phyloP scores from a whole-genome alignment of 768 basidiomycete species.

The Lyophyllum decastes region DNA sequence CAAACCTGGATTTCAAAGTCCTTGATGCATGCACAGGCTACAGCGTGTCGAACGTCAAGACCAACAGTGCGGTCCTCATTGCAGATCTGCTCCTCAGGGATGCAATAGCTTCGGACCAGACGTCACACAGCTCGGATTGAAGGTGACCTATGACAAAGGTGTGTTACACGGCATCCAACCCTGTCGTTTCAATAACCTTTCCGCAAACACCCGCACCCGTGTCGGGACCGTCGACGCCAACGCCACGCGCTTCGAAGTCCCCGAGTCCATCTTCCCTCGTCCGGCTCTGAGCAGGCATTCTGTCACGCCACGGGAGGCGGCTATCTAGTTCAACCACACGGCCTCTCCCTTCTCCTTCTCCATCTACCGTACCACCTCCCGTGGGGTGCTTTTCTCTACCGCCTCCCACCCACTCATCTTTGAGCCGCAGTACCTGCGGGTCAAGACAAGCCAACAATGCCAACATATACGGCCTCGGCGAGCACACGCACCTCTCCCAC shows the following conservation, averaged over 20 bases:
- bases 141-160: slow-evolving; percentile 64
- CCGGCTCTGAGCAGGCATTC: slow-evolving; percentile 33
- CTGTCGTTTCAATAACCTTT: neutral
- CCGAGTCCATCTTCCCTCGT: slow-evolving; percentile 59
- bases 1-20: slow-evolving; percentile 30
- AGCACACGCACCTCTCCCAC: slow-evolving; percentile 67
- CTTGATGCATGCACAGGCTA: slow-evolving; percentile 68
- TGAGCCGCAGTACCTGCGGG: slow-evolving; percentile 74
- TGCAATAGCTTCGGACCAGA: slow-evolving; percentile 66
- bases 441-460: slow-evolving; percentile 58
- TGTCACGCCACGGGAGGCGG: slow-evolving; percentile 31
- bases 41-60: slow-evolving; percentile 45
- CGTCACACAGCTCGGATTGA: slow-evolving; percentile 44
- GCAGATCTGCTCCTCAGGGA: slow-evolving; percentile 50
- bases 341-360: slow-evolving; percentile 62
- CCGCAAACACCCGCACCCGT: slow-evolving; percentile 56
- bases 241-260: slow-evolving; percentile 60
- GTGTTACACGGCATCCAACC: slow-evolving; percentile 10
- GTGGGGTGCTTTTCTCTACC: slow-evolving; percentile 64
- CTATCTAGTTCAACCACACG: slow-evolving; percentile 63
- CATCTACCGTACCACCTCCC: slow-evolving; percentile 47
- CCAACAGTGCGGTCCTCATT: slow-evolving; percentile 38
- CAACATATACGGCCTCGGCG: slow-evolving; percentile 81
- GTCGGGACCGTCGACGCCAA: slow-evolving; percentile 60
- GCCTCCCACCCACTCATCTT: slow-evolving; percentile 65